Base-by-base conservation (phyloP, 768 basidiomycete genomes). In the Pulveroboletus sp. region DNA sequence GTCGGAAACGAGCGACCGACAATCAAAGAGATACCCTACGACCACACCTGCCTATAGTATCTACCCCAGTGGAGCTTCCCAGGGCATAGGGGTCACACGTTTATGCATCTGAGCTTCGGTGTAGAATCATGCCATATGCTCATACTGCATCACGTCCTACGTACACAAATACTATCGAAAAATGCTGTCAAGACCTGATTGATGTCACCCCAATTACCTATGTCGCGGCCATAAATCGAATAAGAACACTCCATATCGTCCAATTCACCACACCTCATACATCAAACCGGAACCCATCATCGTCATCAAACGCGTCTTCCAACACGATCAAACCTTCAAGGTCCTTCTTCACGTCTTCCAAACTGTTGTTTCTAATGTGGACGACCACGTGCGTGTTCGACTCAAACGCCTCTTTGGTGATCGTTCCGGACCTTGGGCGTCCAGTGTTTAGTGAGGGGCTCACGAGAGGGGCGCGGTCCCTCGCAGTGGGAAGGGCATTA, bases 271-370 rank as follows among this genome's bases (percentile, higher is more conserved):
- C 31, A 11, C 43, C 21, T 64, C 44, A 67, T 17, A 67, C 57
- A 27, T 58, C 55, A 33, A 67, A 69, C 38, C 51, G 59, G 52
- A 67, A 69, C 28, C 41, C 66, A n/a, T 69, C 65, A 8, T 57
- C 58, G 1, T 60, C 60, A 21, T 57, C 58, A 8, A 63, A 66
- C 21, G 38, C 59, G 28, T 63, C 63, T 15, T 55, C 66, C 18
- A 69, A 61, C 36, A 68, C 63, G 56, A 67, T 51, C 37, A 63
- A 43, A 15, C 57, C 62, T 39, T 69, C 63, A 26, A 69, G 65
- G 14, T 59, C 57, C 45, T 65, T 69, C 53, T 61, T 67, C 44
- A 65, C 63, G 26, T 63, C 61, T 47, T 60, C 60, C 33, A 69
- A n/a, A 35, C 64, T 56, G 7, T 51, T 62, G 30, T 47, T 67